A percentile compares a stretch with the other conserved stretches of the same genome.
Evolutionary conservation across 768 basidiomycete species (phyloP).

Genomic region (Mycena crocata): DNA sequence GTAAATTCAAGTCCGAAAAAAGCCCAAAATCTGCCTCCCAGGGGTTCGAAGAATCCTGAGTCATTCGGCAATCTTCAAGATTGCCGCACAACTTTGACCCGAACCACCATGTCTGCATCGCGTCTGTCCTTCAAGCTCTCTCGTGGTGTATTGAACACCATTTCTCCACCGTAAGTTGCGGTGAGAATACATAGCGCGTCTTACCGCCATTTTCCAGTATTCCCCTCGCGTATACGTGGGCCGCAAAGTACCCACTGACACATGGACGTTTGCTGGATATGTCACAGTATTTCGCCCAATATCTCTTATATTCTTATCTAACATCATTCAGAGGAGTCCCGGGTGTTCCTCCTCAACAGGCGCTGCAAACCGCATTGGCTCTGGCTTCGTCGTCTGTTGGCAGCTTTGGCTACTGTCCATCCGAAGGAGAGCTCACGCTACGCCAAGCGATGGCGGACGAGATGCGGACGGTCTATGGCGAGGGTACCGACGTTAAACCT

Average conservation of each 20-base stretch:
- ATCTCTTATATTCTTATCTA: slow-evolving; percentile 7
- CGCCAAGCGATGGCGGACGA: slow-evolving; percentile 67
- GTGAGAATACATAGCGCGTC: no score
- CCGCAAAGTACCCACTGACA: slow-evolving; percentile 53
- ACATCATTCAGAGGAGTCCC: slow-evolving; percentile 75
- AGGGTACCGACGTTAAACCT: slow-evolving; percentile 55
- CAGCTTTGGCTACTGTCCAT: slow-evolving; percentile 68
- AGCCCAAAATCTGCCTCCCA: no score
- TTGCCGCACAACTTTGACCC: neutral
- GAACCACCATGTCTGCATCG: slow-evolving; percentile 13
- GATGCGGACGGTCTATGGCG: slow-evolving; percentile 70
- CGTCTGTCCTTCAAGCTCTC: slow-evolving; percentile 49
- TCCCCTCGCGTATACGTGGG: slow-evolving; percentile 70
- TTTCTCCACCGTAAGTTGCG: slow-evolving; percentile 57
- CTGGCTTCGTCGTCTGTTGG: slow-evolving; percentile 53
- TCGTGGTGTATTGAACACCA: slow-evolving; percentile 53
- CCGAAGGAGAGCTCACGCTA: slow-evolving; percentile 66
- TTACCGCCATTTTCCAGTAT: slow-evolving; percentile 51
- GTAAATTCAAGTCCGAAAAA: no score
- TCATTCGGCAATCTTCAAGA: no score
- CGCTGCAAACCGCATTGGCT: slow-evolving; percentile 62
- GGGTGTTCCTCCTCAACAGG: slow-evolving; percentile 67
- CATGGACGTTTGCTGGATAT: slow-evolving; percentile 70
- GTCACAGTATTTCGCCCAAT: slow-evolving; percentile 60
- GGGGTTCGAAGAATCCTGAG: no score